Evolutionary conservation across 2,329 filamentous ascomycete genomes (phyloP), one percentile per base, ranked within the genome.

Genomic region (Claviceps sp.): DNA sequence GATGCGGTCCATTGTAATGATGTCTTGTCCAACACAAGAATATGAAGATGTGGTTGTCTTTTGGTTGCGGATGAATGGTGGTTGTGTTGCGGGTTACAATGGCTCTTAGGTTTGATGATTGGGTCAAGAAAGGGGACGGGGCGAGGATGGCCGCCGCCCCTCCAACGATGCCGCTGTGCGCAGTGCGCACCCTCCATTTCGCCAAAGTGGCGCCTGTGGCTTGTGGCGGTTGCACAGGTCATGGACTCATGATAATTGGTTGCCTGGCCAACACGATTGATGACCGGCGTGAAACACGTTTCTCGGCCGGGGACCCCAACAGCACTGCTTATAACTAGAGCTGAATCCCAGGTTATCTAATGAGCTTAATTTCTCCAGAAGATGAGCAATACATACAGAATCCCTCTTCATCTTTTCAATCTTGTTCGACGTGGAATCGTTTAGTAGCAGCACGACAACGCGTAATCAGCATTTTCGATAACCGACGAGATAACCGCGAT

Each of bases 1-100:
- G 71, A 93, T 90, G 72, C 85, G 85, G 72, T 93, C 87, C 87
- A 91, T 91, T 65, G 65, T 78, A 68, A 62, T 37, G 43, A 54
- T 54, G 50, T 54, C 50, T 52, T 43, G 49, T 55, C 52, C 54
- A 54, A 54, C 55, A 55, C 55, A 54, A 48, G 54, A 30, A 22
- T 38, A 9, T 24, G 30, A 13, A 44, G 11, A 51, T 26, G 11
- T 18, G 16, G 24, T 40, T 36, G 56, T 46, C 43, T 55, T 47
- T 34, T 46, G 44, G 52, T 55, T 57, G 54, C 44, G 54, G 56
- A 58, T 52, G 57, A 55, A 55, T 54, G 50, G 49, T 54, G 50
- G 61, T 60, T 60, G 57, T 60, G 60, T 63, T 63, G 60, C 58
- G 58, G 61, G 59, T 59, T 62, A 63, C 56, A 60, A 61, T 64